Conservation (phyloP, 345 rosid genomes). For the Eutrema japonicum region DNA sequence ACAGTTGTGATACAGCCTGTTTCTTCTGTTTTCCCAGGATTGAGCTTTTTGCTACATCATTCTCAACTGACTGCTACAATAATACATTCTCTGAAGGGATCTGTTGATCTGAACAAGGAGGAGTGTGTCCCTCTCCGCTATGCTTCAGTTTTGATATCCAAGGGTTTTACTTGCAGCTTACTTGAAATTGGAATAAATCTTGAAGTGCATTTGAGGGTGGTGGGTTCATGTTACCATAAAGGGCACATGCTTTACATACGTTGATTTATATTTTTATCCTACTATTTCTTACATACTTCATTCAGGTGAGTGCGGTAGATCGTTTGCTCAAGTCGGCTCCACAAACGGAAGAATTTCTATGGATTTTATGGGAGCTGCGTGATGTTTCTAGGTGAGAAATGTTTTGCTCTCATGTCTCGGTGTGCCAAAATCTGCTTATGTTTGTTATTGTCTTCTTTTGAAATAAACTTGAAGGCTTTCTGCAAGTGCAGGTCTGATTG, state of each 20-base stretch:
- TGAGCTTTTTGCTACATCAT: constrained; percentile 76
- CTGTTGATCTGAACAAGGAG: constrained; percentile 60
- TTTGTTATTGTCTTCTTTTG: constrained; percentile 26
- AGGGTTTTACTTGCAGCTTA: constrained; percentile 90
- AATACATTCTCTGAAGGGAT: constrained; percentile 73
- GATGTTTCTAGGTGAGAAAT: constrained; percentile 78
- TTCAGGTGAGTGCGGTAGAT: constrained; percentile 85
- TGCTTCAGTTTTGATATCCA: constrained; percentile 74
- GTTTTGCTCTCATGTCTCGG: constrained; percentile 12
- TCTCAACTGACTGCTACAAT: constrained; percentile 73
- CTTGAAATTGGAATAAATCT: constrained; percentile 82
- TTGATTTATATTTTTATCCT: constrained; percentile 19
- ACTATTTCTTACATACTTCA: constrained; percentile 12
- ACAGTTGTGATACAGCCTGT: constrained; percentile 16
- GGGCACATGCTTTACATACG: constrained; percentile 21
- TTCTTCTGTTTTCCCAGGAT: constrained; percentile 64
- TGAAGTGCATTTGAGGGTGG: constrained; percentile 95
- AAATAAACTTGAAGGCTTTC: constrained; percentile 29
- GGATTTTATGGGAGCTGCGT: constrained; percentile 98
- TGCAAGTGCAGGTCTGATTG: constrained; percentile 78
- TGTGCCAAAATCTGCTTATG: constrained; percentile 23
- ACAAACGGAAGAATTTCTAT: constrained; percentile 90
- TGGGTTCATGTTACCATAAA: constrained; percentile 51
- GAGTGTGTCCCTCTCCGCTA: constrained; percentile 91
- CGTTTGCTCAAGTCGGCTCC: constrained; percentile 74